A percentile compares a stretch with the other conserved stretches of the same genome.
These are phyloP conservation scores for Stenogyne calaminthoides DNA, from an alignment of 305 asterid genomes.

Conservation along the genomic window DNA sequence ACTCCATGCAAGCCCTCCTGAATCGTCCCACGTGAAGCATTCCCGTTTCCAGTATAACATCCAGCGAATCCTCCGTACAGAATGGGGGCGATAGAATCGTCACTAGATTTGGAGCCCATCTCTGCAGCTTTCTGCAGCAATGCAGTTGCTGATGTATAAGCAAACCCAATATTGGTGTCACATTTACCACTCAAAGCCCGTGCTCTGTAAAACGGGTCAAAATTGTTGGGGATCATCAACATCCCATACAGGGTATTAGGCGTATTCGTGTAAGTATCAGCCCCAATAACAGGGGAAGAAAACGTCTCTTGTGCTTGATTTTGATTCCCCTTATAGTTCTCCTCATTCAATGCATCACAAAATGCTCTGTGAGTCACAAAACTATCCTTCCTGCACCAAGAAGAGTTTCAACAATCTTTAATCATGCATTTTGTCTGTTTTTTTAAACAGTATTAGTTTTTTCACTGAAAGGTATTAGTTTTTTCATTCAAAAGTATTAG, in stretches of 20 bases:
- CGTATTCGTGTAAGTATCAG: background rate
- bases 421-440: background rate
- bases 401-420: background rate
- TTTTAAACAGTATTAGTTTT: no score
- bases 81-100: slow-evolving; percentile 21
- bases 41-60: slow-evolving; percentile 4
- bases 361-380: slow-evolving; percentile 54
- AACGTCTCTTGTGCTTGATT: slow-evolving; percentile 19
- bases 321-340: slow-evolving; percentile 28
- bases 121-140: slow-evolving; percentile 49
- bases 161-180: slow-evolving; percentile 16
- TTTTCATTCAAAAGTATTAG: no score
- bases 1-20: background rate
- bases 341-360: slow-evolving; percentile 47
- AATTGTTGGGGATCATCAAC: slow-evolving; percentile 25
- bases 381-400: slow-evolving; percentile 48
- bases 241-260: background rate
- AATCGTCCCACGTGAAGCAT: background rate
- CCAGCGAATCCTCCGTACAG: slow-evolving; percentile 29
- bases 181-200: slow-evolving; percentile 13
- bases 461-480: no score
- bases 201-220: slow-evolving; percentile 26
- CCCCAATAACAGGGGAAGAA: background rate
- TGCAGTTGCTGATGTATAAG: slow-evolving; percentile 48
- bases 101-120: slow-evolving; percentile 44